Evolutionary conservation across 1,139 yeast species (phyloP).

Genomic region (Kodamaea arcana): DNA sequence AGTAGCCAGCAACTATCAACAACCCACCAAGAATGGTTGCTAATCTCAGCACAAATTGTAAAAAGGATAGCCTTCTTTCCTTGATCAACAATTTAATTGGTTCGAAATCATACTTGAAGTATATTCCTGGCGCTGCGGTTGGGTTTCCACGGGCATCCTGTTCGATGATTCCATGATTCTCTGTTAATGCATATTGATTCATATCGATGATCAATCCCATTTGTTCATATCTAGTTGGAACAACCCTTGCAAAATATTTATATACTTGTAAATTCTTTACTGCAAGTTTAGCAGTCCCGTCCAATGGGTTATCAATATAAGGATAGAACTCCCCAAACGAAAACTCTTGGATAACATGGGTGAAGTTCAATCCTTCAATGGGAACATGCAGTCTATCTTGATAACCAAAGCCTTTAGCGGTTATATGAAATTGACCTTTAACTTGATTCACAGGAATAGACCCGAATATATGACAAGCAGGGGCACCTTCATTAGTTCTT

Average conservation of each 20-base stretch:
- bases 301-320: constrained; percentile 79
- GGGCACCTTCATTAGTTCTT: constrained; percentile 47
- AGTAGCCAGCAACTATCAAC: constrained; percentile 48
- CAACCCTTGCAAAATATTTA: constrained; percentile 71
- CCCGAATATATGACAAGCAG: constrained; percentile 89
- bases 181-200: constrained; percentile 80
- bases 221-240: constrained; percentile 75
- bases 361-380: constrained; percentile 58
- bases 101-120: constrained; percentile 81
- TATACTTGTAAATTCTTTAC: constrained; percentile 41
- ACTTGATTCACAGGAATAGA: constrained; percentile 83
- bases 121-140: constrained; percentile 67
- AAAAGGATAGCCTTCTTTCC: constrained; percentile 72
- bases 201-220: constrained; percentile 74
- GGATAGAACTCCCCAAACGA: constrained; percentile 93
- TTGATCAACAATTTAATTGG: constrained; percentile 68
- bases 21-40: constrained; percentile 80
- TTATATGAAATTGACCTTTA: constrained; percentile 78
- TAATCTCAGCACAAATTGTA: constrained; percentile 71
- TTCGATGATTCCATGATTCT: constrained; percentile 32
- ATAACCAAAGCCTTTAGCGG: constrained; percentile 70
- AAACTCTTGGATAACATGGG: constrained; percentile 81
- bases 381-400: constrained; percentile 43
- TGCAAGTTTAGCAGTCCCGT: constrained; percentile 60
- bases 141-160: constrained; percentile 22